Base-by-base conservation (phyloP, 1,284 basidiomycete species). In the Papiliotrema flavescens region DNA sequence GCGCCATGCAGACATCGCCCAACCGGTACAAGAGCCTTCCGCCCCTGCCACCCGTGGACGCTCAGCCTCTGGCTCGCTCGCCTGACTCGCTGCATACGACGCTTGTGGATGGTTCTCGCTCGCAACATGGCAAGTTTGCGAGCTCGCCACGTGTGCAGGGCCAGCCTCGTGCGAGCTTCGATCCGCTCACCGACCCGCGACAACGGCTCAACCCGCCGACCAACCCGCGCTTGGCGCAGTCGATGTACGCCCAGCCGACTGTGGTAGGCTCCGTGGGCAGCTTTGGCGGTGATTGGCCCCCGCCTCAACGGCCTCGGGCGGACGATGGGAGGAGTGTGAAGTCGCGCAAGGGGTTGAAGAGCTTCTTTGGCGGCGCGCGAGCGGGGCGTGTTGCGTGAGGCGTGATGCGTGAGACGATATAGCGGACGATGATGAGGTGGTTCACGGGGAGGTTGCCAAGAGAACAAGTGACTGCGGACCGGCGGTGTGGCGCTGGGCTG, bases 1-100 rank as follows among this genome's bases (percentile, higher is more conserved):
- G 24, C 45, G 14, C 49, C 49, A 54, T 47, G n/a, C 37, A 15
- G 58, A 50, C 13, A 7, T 68, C 65, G 19, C 68, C 72, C 1
- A 72, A 74, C 56, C 60, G 70, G 26, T 68, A 64, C 62, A 75
- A 75, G 60, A 75, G 66, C 44, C 63, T 75, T 3, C 73, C 73
- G 2, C 73, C 73, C 14, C 57, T 75, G 20, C 73, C 73, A 36
- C 66, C 62, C 36, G 45, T 47, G 8, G 63, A 51, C 8, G 15
- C 36, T 23, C 46, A 55, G 17, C 36, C 23, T 20, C 24, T 42
- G 42, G 44, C 51, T 20, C 35, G 43, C 17, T 61, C 62, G 35
- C 60, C 62, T 8, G 64, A 66, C 44, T 61, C 60, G 24, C 58
- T 60, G 28, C n/a, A 44, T 15, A 23, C 23, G 6, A 26, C 23